Evolutionary conservation across 768 basidiomycete genomes (phyloP).

Genomic region (Trametes gibbosa): DNA sequence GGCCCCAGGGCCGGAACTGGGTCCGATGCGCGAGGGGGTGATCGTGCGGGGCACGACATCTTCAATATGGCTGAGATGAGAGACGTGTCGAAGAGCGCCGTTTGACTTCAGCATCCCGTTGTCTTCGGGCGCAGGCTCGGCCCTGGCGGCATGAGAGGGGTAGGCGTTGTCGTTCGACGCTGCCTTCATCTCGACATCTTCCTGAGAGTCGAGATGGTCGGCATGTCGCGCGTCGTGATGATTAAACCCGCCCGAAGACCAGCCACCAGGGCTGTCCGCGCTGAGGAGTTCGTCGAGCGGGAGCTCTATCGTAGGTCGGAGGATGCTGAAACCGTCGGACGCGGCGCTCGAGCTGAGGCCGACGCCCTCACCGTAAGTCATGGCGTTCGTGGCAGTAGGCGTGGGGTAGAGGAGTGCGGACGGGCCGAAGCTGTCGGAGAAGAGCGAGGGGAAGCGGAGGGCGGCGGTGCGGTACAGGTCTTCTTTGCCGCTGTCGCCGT

Average conservation of each 20-base stretch:
- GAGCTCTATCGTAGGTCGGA: conserved; percentile 80
- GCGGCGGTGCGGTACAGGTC: conserved; percentile 32
- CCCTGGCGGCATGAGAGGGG: conserved; percentile 23
- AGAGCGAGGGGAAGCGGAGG: conserved; percentile 72
- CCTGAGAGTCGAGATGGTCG: conserved; percentile 22
- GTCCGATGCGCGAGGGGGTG: conserved; percentile 56
- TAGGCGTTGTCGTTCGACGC: conserved; percentile 22
- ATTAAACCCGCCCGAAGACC: conserved; percentile 24
- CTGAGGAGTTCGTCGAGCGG: conserved; percentile 80
- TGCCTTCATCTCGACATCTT: conserved; percentile 34
- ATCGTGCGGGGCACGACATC: conserved; percentile 49
- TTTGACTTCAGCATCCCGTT: conserved; percentile 33
- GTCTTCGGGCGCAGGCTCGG: conserved; percentile 25
- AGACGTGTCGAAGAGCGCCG: conserved; percentile 29
- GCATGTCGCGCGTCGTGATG: conserved; percentile 17
- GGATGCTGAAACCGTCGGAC: conserved; percentile 57
- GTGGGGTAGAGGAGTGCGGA: conserved; percentile 68
- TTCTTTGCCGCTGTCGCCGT: conserved; percentile 20
- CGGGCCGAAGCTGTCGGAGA: conserved; percentile 74
- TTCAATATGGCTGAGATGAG: conserved; percentile 42
- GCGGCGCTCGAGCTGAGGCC: conserved; percentile 32
- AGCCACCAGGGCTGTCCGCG: conserved; percentile 37
- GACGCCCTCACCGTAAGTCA: conserved; percentile 79
- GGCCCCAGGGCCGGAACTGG: conserved; percentile 49
- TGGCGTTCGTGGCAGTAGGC: conserved; percentile 61